These are phyloP conservation scores for Simmondsia chinensis DNA, from an alignment of 148 eudicot genomes.

Conservation along the genomic window DNA sequence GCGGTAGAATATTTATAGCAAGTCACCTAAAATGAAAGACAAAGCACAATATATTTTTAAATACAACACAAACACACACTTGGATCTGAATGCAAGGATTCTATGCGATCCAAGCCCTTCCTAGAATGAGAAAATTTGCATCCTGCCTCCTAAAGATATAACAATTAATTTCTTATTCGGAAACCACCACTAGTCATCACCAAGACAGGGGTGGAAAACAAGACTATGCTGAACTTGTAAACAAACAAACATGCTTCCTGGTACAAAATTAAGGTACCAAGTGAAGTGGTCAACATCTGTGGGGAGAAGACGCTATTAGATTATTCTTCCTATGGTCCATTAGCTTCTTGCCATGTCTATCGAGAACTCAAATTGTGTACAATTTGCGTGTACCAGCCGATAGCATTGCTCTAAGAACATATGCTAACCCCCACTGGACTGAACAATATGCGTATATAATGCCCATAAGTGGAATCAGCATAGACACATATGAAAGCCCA, in stretches of 20 bases:
- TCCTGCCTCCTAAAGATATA: not conserved
- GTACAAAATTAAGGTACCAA: not conserved
- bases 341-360: too few relatives aligned
- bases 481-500: too few relatives aligned
- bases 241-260: too few relatives aligned
- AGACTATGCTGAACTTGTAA: not conserved
- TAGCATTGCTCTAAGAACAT: too few relatives aligned
- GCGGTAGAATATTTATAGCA: conserved; percentile 26
- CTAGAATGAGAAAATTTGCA: too few relatives aligned
- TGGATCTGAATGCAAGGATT: not conserved
- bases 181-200: not conserved
- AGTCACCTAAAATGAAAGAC: conserved; percentile 23
- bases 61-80: not conserved
- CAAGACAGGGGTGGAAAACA: not conserved
- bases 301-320: not conserved
- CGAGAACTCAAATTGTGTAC: too few relatives aligned
- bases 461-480: too few relatives aligned
- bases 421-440: too few relatives aligned
- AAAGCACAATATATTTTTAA: conserved; percentile 2
- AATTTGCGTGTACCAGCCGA: too few relatives aligned
- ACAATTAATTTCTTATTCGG: not conserved
- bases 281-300: not conserved
- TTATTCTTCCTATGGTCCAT: too few relatives aligned
- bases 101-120: not conserved
- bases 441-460: too few relatives aligned